Percentiles rank a stretch among this genome's conserved stretches.
Evolutionary conservation across 2,329 filamentous ascomycete species (phyloP).

Genomic region (Capronia epimyces): DNA sequence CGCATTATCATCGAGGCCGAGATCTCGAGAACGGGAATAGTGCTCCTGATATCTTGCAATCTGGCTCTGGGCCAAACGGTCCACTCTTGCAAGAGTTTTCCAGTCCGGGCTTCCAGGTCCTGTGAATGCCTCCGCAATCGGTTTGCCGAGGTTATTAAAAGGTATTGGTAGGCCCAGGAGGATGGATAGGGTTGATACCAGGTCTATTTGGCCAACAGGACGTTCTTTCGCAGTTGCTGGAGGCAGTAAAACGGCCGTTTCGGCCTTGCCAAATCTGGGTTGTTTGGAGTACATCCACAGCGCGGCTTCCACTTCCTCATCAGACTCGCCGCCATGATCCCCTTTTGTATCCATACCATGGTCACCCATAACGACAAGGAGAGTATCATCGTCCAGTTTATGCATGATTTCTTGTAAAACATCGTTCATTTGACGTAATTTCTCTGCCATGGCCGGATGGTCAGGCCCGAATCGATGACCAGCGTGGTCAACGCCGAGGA

Average conservation of each 20-base stretch:
- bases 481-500: slow-evolving; percentile 91
- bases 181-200: slow-evolving; percentile 85
- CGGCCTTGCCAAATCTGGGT: slow-evolving; percentile 72
- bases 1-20: slow-evolving; percentile 17
- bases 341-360: slow-evolving; percentile 98
- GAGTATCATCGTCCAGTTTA: slow-evolving; percentile 72
- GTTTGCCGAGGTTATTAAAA: slow-evolving; percentile 88
- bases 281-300: slow-evolving; percentile 98
- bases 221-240: slow-evolving; percentile 70
- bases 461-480: slow-evolving; percentile 93
- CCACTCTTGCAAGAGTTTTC: slow-evolving; percentile 70
- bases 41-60: slow-evolving; percentile 83
- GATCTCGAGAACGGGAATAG: slow-evolving; percentile 53
- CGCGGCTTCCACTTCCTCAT: slow-evolving; percentile 89
- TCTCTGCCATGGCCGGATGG: slow-evolving; percentile 84
- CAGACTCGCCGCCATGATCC: slow-evolving; percentile 96
- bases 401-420: slow-evolving; percentile 68
- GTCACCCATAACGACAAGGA: slow-evolving; percentile 96
- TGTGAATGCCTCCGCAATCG: slow-evolving; percentile 89
- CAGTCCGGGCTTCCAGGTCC: slow-evolving; percentile 49
- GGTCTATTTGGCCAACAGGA: slow-evolving; percentile 79
- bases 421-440: slow-evolving; percentile 83
- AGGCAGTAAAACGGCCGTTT: slow-evolving; percentile 53
- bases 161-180: slow-evolving; percentile 88
- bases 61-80: slow-evolving; percentile 71